phyloP scores from a whole-genome alignment of 331 rosid genomes.

The Rhamnella rubrinervis region DNA sequence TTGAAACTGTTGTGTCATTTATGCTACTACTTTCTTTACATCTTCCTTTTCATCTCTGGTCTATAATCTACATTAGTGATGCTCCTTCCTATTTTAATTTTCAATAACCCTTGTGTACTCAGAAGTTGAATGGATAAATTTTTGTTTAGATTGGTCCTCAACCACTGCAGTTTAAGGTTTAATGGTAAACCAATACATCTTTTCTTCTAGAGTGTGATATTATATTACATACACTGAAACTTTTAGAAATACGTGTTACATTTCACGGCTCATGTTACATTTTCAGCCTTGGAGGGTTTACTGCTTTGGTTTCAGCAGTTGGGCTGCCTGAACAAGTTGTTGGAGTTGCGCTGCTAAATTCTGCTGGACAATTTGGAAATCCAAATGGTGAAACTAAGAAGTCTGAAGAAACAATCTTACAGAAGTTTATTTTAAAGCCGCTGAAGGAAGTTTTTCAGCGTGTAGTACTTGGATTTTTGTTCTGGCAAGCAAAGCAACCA shows the following conservation, averaged over 20 bases:
- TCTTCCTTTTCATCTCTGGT: no score
- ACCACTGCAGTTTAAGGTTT: no score
- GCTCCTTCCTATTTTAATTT: no score
- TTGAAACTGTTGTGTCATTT: no score
- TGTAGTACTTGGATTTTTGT: conserved; percentile 71
- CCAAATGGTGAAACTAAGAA: conserved; percentile 37
- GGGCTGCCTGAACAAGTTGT: conserved; percentile 65
- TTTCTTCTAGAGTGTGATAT: neutral
- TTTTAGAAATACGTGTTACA: neutral
- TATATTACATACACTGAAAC: neutral
- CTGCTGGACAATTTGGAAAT: conserved; percentile 88
- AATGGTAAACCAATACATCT: no score
- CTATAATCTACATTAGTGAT: no score
- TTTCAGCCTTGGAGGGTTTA: conserved; percentile 95
- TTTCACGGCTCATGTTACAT: conserved; percentile 1
- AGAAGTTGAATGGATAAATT: no score
- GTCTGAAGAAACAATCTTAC: conserved; percentile 58
- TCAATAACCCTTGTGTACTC: no score
- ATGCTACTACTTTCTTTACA: no score
- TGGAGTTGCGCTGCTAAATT: conserved; percentile 78
- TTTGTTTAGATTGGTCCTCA: no score
- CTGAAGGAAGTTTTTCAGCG: conserved; percentile 82
- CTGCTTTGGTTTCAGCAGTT: conserved; percentile 79
- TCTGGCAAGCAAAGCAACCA: conserved; percentile 96
- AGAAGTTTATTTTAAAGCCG: conserved; percentile 65